phyloP scores from a whole-genome alignment of 805 yeast species.

The Pichia manshurica region DNA sequence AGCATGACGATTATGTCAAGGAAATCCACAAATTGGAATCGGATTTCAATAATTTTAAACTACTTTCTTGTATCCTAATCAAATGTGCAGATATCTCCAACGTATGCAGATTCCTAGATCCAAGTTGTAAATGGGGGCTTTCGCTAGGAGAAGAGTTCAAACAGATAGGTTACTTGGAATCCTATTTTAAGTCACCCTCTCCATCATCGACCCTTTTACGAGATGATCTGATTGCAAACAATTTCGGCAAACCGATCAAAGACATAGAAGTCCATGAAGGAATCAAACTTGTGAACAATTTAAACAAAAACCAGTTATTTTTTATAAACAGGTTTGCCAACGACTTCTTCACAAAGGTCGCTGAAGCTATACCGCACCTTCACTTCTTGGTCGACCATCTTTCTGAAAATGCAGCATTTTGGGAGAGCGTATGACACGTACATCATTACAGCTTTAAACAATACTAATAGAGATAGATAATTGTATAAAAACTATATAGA shows the following conservation, averaged over 20 bases:
- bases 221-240: slow-evolving; percentile 1
- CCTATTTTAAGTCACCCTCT: slow-evolving; percentile 10
- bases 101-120: slow-evolving; percentile 72
- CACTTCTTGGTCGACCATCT: slow-evolving; percentile 51
- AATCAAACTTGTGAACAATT: slow-evolving; percentile 39
- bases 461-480: too few relatives aligned
- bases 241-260: slow-evolving; percentile 13
- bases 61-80: slow-evolving; percentile 63
- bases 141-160: slow-evolving; percentile 72
- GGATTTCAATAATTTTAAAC: slow-evolving; percentile 25
- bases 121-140: slow-evolving; percentile 82
- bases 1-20: slow-evolving; percentile 66
- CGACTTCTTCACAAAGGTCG: slow-evolving; percentile 63
- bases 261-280: slow-evolving; percentile 37
- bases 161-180: slow-evolving; percentile 55
- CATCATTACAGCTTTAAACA: background rate
- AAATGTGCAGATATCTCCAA: slow-evolving; percentile 96
- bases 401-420: slow-evolving; percentile 46
- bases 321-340: slow-evolving; percentile 80
- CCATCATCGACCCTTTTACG: slow-evolving; percentile 3
- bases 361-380: slow-evolving; percentile 55
- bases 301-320: slow-evolving; percentile 72
- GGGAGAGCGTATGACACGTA: slow-evolving; percentile 36
- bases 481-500: too few relatives aligned
- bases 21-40: slow-evolving; percentile 37